Conservation (phyloP, 176 grass and related monocot species). For the Ananas comosus region DNA sequence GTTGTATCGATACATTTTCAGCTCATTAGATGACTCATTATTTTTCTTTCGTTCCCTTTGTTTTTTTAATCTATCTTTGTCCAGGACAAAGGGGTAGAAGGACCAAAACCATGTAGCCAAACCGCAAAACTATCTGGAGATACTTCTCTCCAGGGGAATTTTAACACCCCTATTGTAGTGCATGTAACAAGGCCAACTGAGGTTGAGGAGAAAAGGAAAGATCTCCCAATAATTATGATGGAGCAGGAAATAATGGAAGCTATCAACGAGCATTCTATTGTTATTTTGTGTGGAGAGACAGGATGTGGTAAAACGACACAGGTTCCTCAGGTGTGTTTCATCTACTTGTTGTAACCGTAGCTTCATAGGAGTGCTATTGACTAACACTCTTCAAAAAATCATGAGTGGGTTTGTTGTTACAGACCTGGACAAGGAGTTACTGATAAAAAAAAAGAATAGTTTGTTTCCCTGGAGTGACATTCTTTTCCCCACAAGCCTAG, state of each 20-base stretch:
- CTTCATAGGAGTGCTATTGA: no score
- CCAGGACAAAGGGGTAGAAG: slow-evolving; percentile 36
- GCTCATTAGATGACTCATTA: not conserved
- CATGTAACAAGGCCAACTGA: slow-evolving; percentile 65
- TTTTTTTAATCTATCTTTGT: not conserved
- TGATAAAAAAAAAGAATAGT: no score
- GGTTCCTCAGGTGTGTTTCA: slow-evolving; percentile 66
- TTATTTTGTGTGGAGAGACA: slow-evolving; percentile 96
- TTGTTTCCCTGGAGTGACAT: no score
- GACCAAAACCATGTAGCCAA: slow-evolving; percentile 1
- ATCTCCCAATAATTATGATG: slow-evolving; percentile 99
- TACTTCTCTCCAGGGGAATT: slow-evolving; percentile 25
- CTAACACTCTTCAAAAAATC: no score
- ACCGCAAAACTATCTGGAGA: slow-evolving; percentile 1
- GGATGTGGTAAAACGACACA: slow-evolving; percentile 98
- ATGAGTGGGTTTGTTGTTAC: no score
- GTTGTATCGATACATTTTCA: not conserved
- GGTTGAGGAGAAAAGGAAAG: slow-evolving; percentile 69
- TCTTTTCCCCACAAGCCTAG: no score
- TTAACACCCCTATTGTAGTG: slow-evolving; percentile 59
- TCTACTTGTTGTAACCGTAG: slow-evolving; percentile 20
- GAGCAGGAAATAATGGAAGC: slow-evolving; percentile 99
- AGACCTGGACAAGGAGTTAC: no score
- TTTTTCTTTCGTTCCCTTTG: slow-evolving; percentile 9
- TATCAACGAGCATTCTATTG: slow-evolving; percentile 79